Evolutionary conservation across 2,329 filamentous ascomycete species (phyloP).

Genomic region (Didymella segeticola): DNA sequence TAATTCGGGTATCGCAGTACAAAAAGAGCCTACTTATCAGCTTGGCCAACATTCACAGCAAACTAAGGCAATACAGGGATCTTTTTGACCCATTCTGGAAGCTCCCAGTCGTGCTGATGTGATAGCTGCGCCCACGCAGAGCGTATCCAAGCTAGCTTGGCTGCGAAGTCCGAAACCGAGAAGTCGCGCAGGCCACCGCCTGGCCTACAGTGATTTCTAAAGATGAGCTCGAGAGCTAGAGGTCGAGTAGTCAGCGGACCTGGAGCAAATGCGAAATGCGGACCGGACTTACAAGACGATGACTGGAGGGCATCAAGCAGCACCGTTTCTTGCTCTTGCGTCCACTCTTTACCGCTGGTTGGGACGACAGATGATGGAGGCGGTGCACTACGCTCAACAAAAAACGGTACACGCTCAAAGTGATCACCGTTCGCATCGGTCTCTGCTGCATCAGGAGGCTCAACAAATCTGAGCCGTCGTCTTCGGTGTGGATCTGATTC

Average conservation of each 20-base stretch:
- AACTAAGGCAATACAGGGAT: conserved; percentile 33
- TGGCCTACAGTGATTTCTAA: conserved; percentile 34
- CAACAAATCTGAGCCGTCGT: conserved; percentile 17
- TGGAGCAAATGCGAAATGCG: not conserved
- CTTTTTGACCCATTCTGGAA: conserved; percentile 35
- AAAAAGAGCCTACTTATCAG: not conserved
- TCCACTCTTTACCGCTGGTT: conserved; percentile 39
- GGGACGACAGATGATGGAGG: conserved; percentile 18
- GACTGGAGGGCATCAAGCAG: conserved; percentile 41
- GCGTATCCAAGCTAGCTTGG: conserved; percentile 22
- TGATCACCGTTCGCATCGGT: conserved; percentile 49
- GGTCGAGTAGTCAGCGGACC: not conserved
- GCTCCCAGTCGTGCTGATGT: conserved; percentile 28
- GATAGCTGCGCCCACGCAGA: conserved; percentile 19
- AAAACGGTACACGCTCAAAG: conserved; percentile 50
- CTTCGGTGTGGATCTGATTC: conserved; percentile 29
- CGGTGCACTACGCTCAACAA: conserved; percentile 43
- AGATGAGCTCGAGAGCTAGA: conserved; percentile 40
- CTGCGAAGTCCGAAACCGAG: conserved; percentile 31
- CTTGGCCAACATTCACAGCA: not conserved
- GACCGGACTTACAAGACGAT: conserved; percentile 32
- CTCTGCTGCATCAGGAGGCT: conserved; percentile 29
- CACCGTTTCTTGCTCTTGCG: conserved; percentile 35
- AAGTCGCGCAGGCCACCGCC: conserved; percentile 35
- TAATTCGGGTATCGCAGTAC: not conserved